Evolutionary conservation across 768 basidiomycete genomes (phyloP), one percentile per base, ranked within the genome.

Genomic region (Boletus rubescentipes): DNA sequence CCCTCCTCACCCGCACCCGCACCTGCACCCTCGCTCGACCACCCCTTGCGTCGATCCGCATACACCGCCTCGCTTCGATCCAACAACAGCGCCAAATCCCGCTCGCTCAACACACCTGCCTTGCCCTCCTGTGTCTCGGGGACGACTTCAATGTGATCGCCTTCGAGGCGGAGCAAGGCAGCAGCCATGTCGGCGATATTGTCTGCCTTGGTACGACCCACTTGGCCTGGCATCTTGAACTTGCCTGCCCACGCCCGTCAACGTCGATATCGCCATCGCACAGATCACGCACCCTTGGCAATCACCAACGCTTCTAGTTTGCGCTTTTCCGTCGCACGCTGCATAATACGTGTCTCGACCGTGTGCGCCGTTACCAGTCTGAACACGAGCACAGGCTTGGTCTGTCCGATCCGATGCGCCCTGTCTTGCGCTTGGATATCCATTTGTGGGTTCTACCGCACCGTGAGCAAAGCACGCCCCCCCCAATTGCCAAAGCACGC

Each of bases 381-480:
- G 74, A 92, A 96, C 53, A 97, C 85, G 40, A 97, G 77, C 48
- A 97, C 93, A 1, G 93, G 93, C 59, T 77, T 86, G 29, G 84
- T 97, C 73, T 98, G 96, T 2, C 96, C 96, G 44, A 99, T 98
- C 11, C 97, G 84, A 70, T 99, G 96, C 0, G 94, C 94, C 34
- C 96, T 81, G 62, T 97, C 96, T 67, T 94, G 91, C 0, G 96
- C 96, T 73, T 99, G 96, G 3, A 91, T 77, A 60, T 99, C 96
- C 86, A 95, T 94, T 74, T 97, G 95, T 0, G 95, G 94, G 63
- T 92, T 93, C 90, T 92, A 58, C 15, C 49, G 26, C 32, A 41
- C 2, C n/a, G 34, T 64, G 16, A 62, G 55, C 45, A 42, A 21
- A 9, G 12, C 20, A 2, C 16, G 34, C 30, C 21, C 8, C 8